Conservation (phyloP, 495 filamentous ascomycete genomes). For the Hypoxylon lenormandii region DNA sequence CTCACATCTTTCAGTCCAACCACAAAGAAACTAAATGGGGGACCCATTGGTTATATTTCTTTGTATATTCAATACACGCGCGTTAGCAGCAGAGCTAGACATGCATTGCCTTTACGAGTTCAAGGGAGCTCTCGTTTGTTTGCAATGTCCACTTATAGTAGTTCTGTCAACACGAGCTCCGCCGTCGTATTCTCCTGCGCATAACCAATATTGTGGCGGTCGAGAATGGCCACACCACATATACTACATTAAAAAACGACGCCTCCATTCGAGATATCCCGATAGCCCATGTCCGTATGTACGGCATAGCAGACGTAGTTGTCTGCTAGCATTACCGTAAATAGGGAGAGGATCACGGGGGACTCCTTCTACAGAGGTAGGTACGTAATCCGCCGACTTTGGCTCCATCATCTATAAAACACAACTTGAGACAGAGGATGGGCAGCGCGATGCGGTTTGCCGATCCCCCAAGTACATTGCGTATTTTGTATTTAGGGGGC, state of each 20-base stretch:
- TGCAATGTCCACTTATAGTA: constrained; percentile 12
- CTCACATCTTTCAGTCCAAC: constrained; percentile 9
- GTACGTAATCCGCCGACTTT: constrained; percentile 1
- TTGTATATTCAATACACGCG: constrained; percentile 6
- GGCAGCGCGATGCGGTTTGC: constrained; percentile 26
- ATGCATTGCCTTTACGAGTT: constrained; percentile 3
- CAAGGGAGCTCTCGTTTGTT: constrained; percentile 20
- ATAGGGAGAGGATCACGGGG: constrained; percentile 14
- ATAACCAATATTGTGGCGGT: constrained; percentile 27
- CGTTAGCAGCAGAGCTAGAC: constrained; percentile 2
- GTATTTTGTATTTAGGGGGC: no score
- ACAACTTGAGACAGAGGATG: constrained; percentile 40
- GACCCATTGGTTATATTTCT: constrained; percentile 12
- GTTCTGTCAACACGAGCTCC: constrained; percentile 42
- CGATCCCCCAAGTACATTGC: constrained; percentile 33
- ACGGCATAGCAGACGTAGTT: constrained; percentile 2
- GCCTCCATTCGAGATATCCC: constrained; percentile 12
- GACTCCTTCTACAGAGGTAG: background rate
- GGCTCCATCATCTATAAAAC: constrained; percentile 40
- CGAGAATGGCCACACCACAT: background rate
- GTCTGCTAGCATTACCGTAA: constrained; percentile 12
- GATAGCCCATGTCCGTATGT: constrained; percentile 17
- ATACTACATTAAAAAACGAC: constrained; percentile 12
- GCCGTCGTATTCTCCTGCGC: constrained; percentile 27
- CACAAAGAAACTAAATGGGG: constrained; percentile 31